A percentile compares a stretch with the other conserved stretches of the same genome.
phyloP scores from a whole-genome alignment of 768 basidiomycete species.

The Steccherinum ochraceum region DNA sequence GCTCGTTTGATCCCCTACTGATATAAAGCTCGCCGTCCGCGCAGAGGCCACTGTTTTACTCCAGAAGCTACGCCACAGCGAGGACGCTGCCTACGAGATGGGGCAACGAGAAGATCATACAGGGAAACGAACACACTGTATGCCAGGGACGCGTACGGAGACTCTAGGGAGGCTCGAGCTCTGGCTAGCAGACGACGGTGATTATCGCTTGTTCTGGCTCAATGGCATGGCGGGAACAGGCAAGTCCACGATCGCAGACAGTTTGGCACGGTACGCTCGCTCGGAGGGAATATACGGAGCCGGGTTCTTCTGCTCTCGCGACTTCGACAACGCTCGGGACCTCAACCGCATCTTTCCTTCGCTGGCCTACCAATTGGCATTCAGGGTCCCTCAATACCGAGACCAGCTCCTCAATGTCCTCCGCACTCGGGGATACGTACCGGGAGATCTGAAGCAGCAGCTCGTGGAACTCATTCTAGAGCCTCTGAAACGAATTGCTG shows the following conservation, averaged over 20 bases:
- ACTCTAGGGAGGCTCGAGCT: constrained; percentile 2
- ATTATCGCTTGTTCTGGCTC: constrained; percentile 15
- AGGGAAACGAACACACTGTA: not conserved
- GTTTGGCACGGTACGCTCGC: not conserved
- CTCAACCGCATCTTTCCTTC: constrained; percentile 4
- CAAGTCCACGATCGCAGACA: constrained; percentile 6
- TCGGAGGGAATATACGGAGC: not conserved
- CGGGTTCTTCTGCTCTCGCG: constrained; percentile 6
- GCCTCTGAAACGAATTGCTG: not conserved
- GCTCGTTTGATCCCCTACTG: too few relatives aligned
- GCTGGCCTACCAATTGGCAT: not conserved
- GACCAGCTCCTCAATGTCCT: too few relatives aligned
- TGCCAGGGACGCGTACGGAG: constrained; percentile 6
- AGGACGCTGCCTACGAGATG: not conserved
- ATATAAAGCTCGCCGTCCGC: too few relatives aligned
- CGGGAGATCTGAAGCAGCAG: not conserved
- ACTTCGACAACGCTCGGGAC: not conserved
- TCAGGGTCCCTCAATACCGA: not conserved
- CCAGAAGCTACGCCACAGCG: not conserved
- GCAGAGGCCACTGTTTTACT: too few relatives aligned
- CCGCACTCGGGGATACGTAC: too few relatives aligned
- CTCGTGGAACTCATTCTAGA: not conserved
- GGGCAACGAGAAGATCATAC: not conserved
- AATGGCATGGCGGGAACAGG: constrained; percentile 11
- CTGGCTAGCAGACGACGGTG: constrained; percentile 29